Base-by-base conservation (phyloP, 2,329 filamentous ascomycete genomes). In the Fusarium staphyleae region DNA sequence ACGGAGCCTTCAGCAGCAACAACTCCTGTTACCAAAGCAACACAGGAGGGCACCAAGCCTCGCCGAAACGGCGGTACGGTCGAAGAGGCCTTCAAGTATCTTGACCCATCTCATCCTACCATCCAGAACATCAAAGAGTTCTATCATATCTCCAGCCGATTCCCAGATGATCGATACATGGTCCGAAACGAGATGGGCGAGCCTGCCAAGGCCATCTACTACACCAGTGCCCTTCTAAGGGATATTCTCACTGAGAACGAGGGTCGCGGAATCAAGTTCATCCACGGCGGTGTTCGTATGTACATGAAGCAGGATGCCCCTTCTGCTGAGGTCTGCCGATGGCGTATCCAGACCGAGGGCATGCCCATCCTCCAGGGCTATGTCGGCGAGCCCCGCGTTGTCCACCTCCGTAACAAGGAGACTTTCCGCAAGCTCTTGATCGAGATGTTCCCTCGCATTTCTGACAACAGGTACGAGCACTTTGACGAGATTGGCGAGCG, bases 231-330 rank as follows among this genome's bases (percentile, higher is more conserved):
- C 4, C 82, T 98, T 11, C 88, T 91, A 16, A 89, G 92, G 26
- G 89, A 93, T 61, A 95, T 99, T 47, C 82, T 99, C 3, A 84
- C 82, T 4, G 83, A 88, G 69, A 99, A 99, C 72, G 92, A 97
- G 74, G 90, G 91, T 35, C 87, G 89, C 22, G 92, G 92, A 37
- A 88, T 98, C 74, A 96, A 95, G 72, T 96, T 99, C 70, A 90
- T 99, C 42, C 95, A 99, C 75, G 93, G 89, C 43, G 95, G 95
- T 60, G 93, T 99, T 28, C 96, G 96, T 77, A 98, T 98, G 91
- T 99, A 96, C 72, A 95, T 98, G 80, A 96, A 96, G 79, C 93
- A 98, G 74, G 92, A 97, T 69, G 89, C 91, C 0, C 93, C 96
- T 54, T 89, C 87, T 5, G 87, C 88, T 29, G 88, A 93, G 48